These are phyloP conservation scores for Candida hungchunana DNA, from an alignment of 805 yeast species.

Conservation along the genomic window DNA sequence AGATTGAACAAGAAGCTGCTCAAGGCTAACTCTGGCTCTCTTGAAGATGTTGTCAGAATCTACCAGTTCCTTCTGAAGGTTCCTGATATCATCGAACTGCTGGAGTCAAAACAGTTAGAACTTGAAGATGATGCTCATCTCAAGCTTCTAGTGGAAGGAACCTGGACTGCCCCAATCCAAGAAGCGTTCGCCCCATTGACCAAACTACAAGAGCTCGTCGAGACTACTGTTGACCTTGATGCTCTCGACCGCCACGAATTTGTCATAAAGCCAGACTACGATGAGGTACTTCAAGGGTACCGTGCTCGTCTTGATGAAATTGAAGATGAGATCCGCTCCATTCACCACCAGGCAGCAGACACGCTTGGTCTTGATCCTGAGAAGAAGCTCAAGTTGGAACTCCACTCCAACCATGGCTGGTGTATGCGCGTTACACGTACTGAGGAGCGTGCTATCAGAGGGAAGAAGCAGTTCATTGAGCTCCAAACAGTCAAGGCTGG, in stretches of 20 bases:
- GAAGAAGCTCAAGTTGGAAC: slow-evolving; percentile 84
- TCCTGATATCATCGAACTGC: slow-evolving; percentile 59
- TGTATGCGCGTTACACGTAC: slow-evolving; percentile 88
- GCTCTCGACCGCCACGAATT: slow-evolving; percentile 81
- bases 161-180: slow-evolving; percentile 58
- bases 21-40: slow-evolving; percentile 44
- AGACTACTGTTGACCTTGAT: slow-evolving; percentile 84
- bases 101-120: slow-evolving; percentile 41
- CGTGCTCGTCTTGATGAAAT: slow-evolving; percentile 53
- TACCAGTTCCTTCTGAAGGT: slow-evolving; percentile 73
- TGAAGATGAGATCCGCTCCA: slow-evolving; percentile 48
- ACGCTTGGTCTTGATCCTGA: slow-evolving; percentile 80
- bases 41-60: slow-evolving; percentile 86
- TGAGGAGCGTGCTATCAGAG: slow-evolving; percentile 78
- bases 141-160: slow-evolving; percentile 36
- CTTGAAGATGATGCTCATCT: slow-evolving; percentile 25
- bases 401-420: slow-evolving; percentile 89
- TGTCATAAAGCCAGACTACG: slow-evolving; percentile 85
- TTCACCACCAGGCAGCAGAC: slow-evolving; percentile 64
- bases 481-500: slow-evolving; percentile 94
- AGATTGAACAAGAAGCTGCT: slow-evolving; percentile 67
- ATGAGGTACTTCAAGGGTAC: slow-evolving; percentile 63
- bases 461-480: slow-evolving; percentile 57
- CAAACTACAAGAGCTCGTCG: slow-evolving; percentile 81
- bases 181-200: slow-evolving; percentile 46